These are phyloP conservation scores for Plasmodium ovale DNA, from an alignment of 169 alveolate species.

Conservation along the genomic window DNA sequence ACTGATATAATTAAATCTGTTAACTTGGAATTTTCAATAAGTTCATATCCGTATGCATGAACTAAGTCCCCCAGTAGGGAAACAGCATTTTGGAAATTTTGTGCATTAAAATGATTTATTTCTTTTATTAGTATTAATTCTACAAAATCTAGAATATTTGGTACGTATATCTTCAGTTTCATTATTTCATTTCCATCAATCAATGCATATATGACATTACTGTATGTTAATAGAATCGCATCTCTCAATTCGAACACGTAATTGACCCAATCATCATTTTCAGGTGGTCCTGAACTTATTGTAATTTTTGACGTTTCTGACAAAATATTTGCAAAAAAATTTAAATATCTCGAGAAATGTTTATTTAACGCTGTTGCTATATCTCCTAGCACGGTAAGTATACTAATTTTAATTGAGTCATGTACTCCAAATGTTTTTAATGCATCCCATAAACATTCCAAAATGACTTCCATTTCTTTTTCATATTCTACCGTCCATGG, in stretches of 20 bases:
- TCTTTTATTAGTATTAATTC: slow-evolving; percentile 84
- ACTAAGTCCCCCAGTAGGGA: slow-evolving; percentile 74
- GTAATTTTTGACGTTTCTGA: slow-evolving; percentile 91
- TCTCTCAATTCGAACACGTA: slow-evolving; percentile 92
- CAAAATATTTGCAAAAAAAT: slow-evolving; percentile 86
- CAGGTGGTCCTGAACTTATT: slow-evolving; percentile 90
- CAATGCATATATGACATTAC: slow-evolving; percentile 91
- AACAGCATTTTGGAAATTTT: slow-evolving; percentile 69
- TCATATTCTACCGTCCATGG: slow-evolving; percentile 82
- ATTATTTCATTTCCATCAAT: slow-evolving; percentile 88
- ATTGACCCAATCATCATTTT: slow-evolving; percentile 93
- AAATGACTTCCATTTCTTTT: slow-evolving; percentile 79
- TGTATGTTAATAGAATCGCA: slow-evolving; percentile 90
- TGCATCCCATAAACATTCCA: slow-evolving; percentile 77
- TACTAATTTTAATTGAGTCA: slow-evolving; percentile 89
- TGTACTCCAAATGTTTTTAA: slow-evolving; percentile 86
- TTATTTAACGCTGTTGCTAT: slow-evolving; percentile 91
- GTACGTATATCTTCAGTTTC: slow-evolving; percentile 85
- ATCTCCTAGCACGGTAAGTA: slow-evolving; percentile 92
- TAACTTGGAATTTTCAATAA: slow-evolving; percentile 66
- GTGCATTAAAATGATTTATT: slow-evolving; percentile 76
- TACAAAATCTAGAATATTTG: slow-evolving; percentile 87
- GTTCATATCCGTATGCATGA: slow-evolving; percentile 76
- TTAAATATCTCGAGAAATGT: slow-evolving; percentile 84
- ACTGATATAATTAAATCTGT: slow-evolving; percentile 74